A percentile compares a stretch with the other conserved stretches of the same genome.
phyloP scores from a whole-genome alignment of 2,329 filamentous ascomycete species.

The Sporothrix globosa region DNA sequence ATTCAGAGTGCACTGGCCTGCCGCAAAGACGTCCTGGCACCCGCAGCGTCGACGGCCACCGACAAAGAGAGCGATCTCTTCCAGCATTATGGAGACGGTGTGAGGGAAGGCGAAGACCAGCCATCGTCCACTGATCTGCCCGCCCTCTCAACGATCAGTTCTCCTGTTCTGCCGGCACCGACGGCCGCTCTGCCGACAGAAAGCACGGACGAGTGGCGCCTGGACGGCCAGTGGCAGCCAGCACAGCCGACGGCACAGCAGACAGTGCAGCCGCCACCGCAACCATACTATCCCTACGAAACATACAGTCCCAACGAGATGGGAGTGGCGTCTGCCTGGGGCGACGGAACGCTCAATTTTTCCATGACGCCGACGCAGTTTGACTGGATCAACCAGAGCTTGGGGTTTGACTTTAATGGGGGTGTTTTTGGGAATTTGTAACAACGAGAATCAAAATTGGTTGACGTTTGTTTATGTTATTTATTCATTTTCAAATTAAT shows the following conservation, averaged over 20 bases:
- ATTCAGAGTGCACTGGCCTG: conserved; percentile 27
- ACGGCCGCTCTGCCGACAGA: conserved; percentile 1
- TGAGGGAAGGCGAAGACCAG: background rate
- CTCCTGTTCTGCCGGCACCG: background rate
- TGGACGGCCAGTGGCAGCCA: background rate
- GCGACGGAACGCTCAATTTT: conserved; percentile 30
- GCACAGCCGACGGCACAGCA: background rate
- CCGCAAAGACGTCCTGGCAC: conserved; percentile 27
- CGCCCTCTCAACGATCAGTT: background rate
- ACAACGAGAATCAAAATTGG: background rate
- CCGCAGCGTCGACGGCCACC: conserved; percentile 23
- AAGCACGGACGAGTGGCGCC: background rate
- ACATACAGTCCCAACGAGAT: conserved; percentile 29
- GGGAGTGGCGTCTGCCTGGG: conserved; percentile 25
- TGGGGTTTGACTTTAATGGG: conserved; percentile 26
- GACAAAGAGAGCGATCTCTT: conserved; percentile 30
- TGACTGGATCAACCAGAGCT: conserved; percentile 31
- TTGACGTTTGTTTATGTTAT: background rate
- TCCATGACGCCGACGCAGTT: conserved; percentile 30
- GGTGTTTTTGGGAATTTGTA: background rate
- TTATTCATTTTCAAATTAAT: background rate
- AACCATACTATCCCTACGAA: conserved; percentile 25
- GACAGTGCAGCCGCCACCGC: background rate
- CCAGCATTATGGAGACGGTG: conserved; percentile 1
- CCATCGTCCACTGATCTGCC: background rate